Percentiles rank a stretch among this genome's conserved stretches.
Evolutionary conservation across 2,329 filamentous ascomycete genomes (phyloP).

Genomic region (Trichothecium roseum): DNA sequence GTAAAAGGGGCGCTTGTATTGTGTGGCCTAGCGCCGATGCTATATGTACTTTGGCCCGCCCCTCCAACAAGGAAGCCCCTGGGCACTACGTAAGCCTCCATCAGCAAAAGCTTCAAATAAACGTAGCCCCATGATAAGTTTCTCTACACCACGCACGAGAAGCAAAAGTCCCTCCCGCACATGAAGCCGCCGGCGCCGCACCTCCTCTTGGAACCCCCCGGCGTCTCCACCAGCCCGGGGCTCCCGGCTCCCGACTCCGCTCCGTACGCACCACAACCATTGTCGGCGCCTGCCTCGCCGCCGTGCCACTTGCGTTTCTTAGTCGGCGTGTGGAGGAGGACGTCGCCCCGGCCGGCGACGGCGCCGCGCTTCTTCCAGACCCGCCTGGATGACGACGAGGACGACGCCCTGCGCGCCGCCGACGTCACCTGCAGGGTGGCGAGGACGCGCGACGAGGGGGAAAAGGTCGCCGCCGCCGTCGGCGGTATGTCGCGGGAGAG

Average conservation of each 20-base stretch:
- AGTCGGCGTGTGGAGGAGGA: not conserved
- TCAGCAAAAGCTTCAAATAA: no score
- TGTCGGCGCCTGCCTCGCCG: slow-evolving; percentile 4
- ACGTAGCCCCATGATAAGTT: no score
- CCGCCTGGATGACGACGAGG: no score
- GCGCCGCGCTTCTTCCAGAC: slow-evolving; percentile 1
- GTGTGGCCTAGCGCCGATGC: no score
- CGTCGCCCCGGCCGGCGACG: not conserved
- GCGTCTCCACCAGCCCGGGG: slow-evolving; percentile 27
- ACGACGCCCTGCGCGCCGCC: not conserved
- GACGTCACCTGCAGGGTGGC: slow-evolving; percentile 4
- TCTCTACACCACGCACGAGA: slow-evolving; percentile 34
- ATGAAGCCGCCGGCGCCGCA: slow-evolving; percentile 46
- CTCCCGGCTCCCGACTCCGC: slow-evolving; percentile 7
- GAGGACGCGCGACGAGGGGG: slow-evolving; percentile 8
- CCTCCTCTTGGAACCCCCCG: slow-evolving; percentile 35
- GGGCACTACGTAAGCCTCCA: no score
- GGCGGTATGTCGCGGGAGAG: not conserved
- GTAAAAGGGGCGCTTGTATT: no score
- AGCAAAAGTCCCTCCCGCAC: slow-evolving; percentile 50
- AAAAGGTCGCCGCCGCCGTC: slow-evolving; percentile 16
- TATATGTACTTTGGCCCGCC: no score
- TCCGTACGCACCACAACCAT: no score
- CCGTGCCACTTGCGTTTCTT: slow-evolving; percentile 18
- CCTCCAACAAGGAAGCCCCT: no score